Evolutionary conservation across 1,139 yeast species (phyloP), one percentile per base, ranked within the genome.

Genomic region (Geotrichum fermentans): DNA sequence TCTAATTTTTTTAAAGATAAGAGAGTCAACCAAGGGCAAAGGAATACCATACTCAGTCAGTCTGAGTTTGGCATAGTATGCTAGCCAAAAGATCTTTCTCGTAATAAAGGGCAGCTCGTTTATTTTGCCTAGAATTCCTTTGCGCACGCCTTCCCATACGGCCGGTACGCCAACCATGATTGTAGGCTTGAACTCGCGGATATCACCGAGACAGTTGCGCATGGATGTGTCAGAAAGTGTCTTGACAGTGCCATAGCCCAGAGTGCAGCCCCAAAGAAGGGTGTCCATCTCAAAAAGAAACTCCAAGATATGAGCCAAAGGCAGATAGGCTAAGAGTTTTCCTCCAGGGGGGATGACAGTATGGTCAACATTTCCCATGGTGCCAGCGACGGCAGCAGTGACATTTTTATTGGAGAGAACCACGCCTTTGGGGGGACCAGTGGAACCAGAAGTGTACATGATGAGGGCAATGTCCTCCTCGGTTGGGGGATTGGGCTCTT

Each of bases 121-220:
- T 54, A 94, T 77, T 71, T 90, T 89, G 49, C 79, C 78, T 56
- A 87, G 59, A 52, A 92, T 85, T 51, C 98, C 99, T 73, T 92
- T 92, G 70, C 95, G 83, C 54, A 92, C 89, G 26, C 85, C 78
- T 73, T 92, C 99, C 96, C 97, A 94, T 49, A 92, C 97, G 2
- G 98, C 96, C n/a, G 98, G 97, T 50, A 94, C 98, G 67, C 96
- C 98, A 56, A 89, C 96, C 96, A 92, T 87, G 58, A 92, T 71
- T 10, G 96, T 84, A 54, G 99, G 99, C 66, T 79, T 77, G 70
- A 88, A 87, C 64, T 85, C 89, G 52, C 78, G 78, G 72, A 92
- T 79, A 67, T 92, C 99, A 60, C 96, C 92, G 53, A 78, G 71
- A 72, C 96, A 89, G 71, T 92, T 85, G 63, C 79, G 82, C 64